phyloP scores from a whole-genome alignment of 345 rosid species.

The Populus simonii region DNA sequence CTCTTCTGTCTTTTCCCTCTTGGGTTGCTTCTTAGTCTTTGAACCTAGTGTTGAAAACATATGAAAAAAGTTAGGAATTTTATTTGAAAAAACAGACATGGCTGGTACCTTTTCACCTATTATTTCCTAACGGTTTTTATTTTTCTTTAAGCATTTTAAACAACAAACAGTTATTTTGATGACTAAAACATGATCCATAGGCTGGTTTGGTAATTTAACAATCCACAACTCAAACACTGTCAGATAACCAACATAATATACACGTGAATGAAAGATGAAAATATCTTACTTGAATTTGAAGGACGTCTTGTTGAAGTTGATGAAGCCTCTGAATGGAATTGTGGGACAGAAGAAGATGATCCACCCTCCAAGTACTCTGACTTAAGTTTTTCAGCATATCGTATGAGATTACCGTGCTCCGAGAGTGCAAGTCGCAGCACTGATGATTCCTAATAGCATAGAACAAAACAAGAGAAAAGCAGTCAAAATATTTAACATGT shows the following conservation, averaged over 20 bases:
- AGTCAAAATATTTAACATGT: background rate
- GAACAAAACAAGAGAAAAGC: background rate
- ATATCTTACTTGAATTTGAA: conserved; percentile 51
- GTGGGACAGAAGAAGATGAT: conserved; percentile 50
- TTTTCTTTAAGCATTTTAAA: background rate
- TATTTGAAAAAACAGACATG: background rate
- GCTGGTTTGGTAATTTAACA: background rate
- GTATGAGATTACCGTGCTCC: conserved; percentile 57
- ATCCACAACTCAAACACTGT: background rate
- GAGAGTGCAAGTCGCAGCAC: conserved; percentile 52
- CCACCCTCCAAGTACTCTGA: conserved; percentile 50
- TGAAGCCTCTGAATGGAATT: conserved; percentile 44
- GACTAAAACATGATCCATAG: background rate
- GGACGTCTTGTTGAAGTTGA: conserved; percentile 50
- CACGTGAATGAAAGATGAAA: conserved; percentile 5
- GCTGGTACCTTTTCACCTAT: background rate
- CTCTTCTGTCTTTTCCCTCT: conserved; percentile 76
- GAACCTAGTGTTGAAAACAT: conserved; percentile 42
- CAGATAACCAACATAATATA: background rate
- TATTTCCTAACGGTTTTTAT: background rate
- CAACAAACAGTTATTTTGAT: background rate
- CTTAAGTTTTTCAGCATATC: conserved; percentile 69
- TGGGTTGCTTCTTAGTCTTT: conserved; percentile 64
- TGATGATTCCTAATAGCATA: conserved; percentile 59
- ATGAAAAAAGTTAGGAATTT: background rate